These are phyloP conservation scores for Amauroascus verrucosus DNA, from an alignment of 2,329 filamentous ascomycete species.

Conservation along the genomic window DNA sequence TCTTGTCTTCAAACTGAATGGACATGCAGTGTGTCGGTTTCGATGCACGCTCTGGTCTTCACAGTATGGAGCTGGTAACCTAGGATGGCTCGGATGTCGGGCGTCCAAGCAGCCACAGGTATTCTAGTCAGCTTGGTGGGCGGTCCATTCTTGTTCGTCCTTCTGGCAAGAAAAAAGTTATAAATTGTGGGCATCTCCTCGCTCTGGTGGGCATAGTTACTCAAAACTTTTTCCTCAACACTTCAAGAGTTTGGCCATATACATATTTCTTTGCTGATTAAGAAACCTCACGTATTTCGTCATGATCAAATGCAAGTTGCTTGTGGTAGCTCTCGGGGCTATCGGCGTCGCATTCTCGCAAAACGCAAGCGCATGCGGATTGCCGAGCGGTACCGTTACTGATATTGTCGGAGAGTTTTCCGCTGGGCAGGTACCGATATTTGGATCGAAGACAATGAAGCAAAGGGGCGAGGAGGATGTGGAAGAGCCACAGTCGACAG, in stretches of 20 bases:
- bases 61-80: background rate
- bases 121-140: too few species aligned
- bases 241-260: too few species aligned
- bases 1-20: background rate
- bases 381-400: background rate
- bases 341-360: background rate
- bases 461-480: background rate
- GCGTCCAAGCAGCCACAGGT: too few species aligned
- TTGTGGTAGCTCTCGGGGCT: background rate
- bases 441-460: background rate
- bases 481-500: background rate
- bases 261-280: too few species aligned
- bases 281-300: too few species aligned
- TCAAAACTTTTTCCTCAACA: too few species aligned
- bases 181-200: background rate
- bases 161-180: background rate
- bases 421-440: background rate
- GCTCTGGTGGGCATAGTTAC: background rate
- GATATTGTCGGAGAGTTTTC: background rate
- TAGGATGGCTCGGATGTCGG: background rate
- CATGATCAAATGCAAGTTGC: background rate
- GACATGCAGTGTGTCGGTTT: background rate
- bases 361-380: background rate
- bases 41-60: background rate
- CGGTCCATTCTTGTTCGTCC: too few species aligned